Evolutionary conservation across 371 early-diverging fungal genomes (phyloP).

Genomic region (Globomyces sp.): DNA sequence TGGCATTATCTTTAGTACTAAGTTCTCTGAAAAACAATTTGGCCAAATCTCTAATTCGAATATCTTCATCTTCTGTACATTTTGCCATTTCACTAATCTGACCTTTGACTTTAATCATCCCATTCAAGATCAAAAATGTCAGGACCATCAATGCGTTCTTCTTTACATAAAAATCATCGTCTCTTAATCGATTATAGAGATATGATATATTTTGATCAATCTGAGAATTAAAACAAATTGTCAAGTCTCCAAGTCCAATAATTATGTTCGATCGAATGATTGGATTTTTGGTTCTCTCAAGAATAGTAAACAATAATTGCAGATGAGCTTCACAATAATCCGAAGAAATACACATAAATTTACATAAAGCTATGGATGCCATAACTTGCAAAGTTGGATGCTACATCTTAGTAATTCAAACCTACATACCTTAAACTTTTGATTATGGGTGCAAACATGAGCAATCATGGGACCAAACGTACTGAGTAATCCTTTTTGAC

Average conservation of each 20-base stretch:
- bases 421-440: slow-evolving; percentile 72
- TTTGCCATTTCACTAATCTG: slow-evolving; percentile 96
- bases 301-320: slow-evolving; percentile 84
- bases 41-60: slow-evolving; percentile 84
- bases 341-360: slow-evolving; percentile 94
- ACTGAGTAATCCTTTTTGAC: slow-evolving; percentile 69
- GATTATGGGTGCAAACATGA: slow-evolving; percentile 77
- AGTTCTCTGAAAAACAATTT: slow-evolving; percentile 94
- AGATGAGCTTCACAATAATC: slow-evolving; percentile 90
- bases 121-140: slow-evolving; percentile 94
- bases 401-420: slow-evolving; percentile 3
- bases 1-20: slow-evolving; percentile 92
- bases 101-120: slow-evolving; percentile 98
- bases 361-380: slow-evolving; percentile 82
- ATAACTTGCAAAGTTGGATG: slow-evolving; percentile 61
- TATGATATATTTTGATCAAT: slow-evolving; percentile 92
- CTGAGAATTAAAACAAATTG: slow-evolving; percentile 89
- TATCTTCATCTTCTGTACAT: slow-evolving; percentile 86
- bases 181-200: slow-evolving; percentile 85
- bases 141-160: slow-evolving; percentile 97
- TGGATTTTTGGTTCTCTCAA: slow-evolving; percentile 77
- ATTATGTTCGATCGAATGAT: slow-evolving; percentile 71
- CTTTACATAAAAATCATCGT: slow-evolving; percentile 74
- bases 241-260: slow-evolving; percentile 95
- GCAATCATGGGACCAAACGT: slow-evolving; percentile 79